Evolutionary conservation across 2,329 filamentous ascomycete species (phyloP).

Genomic region (Verticillium longisporum): DNA sequence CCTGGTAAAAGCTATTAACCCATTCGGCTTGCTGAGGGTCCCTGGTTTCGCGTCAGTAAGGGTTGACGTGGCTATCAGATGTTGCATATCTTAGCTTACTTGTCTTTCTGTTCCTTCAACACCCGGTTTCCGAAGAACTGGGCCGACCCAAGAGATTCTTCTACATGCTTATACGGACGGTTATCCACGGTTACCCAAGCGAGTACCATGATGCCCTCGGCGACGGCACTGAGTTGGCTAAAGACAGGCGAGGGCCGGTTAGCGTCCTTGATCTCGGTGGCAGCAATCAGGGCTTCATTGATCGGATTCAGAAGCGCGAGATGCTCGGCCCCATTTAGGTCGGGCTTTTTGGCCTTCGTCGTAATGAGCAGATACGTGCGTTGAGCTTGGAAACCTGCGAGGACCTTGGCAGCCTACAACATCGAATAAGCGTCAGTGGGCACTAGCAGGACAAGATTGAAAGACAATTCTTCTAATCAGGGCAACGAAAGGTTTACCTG

Average conservation of each 20-base stretch:
- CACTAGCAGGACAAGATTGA: not conserved
- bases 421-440: not conserved
- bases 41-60: slow-evolving; percentile 36
- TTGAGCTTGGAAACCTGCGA: slow-evolving; percentile 71
- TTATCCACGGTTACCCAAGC: slow-evolving; percentile 84
- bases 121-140: slow-evolving; percentile 95
- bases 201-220: slow-evolving; percentile 82
- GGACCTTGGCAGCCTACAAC: slow-evolving; percentile 42
- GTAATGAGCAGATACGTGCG: slow-evolving; percentile 82
- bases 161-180: slow-evolving; percentile 80
- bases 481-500: slow-evolving; percentile 52
- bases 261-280: slow-evolving; percentile 73
- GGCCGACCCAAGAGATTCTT: slow-evolving; percentile 73
- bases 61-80: not conserved
- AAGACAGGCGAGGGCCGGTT: slow-evolving; percentile 71
- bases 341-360: slow-evolving; percentile 88
- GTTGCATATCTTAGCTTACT: slow-evolving; percentile 24
- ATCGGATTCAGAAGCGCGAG: slow-evolving; percentile 81
- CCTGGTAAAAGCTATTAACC: slow-evolving; percentile 85
- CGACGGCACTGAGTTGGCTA: slow-evolving; percentile 78
- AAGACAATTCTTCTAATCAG: not conserved
- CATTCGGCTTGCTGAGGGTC: slow-evolving; percentile 78
- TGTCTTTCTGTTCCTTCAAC: slow-evolving; percentile 80
- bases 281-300: slow-evolving; percentile 72
- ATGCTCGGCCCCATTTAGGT: slow-evolving; percentile 55